phyloP scores from a whole-genome alignment of 495 filamentous ascomycete genomes.

The Recurvomyces mirabilis region DNA sequence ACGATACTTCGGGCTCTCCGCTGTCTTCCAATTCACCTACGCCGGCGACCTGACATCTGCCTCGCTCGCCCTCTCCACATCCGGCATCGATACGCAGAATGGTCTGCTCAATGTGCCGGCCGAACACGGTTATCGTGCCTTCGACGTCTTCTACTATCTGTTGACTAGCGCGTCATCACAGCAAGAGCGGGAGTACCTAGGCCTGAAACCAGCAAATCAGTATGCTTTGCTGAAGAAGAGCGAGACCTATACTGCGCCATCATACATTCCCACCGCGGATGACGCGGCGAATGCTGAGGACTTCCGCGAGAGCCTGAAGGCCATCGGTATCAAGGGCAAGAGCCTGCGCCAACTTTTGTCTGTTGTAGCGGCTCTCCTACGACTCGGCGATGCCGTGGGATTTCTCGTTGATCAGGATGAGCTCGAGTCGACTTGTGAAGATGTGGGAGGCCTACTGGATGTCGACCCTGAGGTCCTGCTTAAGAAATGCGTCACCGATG shows the following conservation, averaged over 20 bases:
- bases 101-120: conserved; percentile 74
- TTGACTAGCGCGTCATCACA: conserved; percentile 80
- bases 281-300: conserved; percentile 90
- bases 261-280: conserved; percentile 85
- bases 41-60: conserved; percentile 66
- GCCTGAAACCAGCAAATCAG: conserved; percentile 62
- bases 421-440: conserved; percentile 77
- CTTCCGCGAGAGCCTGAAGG: conserved; percentile 69
- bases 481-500: conserved; percentile 66
- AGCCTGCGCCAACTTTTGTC: conserved; percentile 70
- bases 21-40: conserved; percentile 70
- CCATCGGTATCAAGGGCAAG: conserved; percentile 83
- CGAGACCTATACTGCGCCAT: conserved; percentile 74
- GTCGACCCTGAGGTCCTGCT: conserved; percentile 76
- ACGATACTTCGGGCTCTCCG: conserved; percentile 67
- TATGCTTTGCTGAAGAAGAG: conserved; percentile 74
- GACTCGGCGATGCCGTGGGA: conserved; percentile 80
- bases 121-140: conserved; percentile 79
- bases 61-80: conserved; percentile 66
- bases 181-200: conserved; percentile 84
- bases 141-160: conserved; percentile 96
- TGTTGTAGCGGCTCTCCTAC: conserved; percentile 72
- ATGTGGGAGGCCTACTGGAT: conserved; percentile 75
- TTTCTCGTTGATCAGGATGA: conserved; percentile 77
- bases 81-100: conserved; percentile 72